Evolutionary conservation across 352 stramenopile species (phyloP).

Genomic region (Phytopythium litorale): DNA sequence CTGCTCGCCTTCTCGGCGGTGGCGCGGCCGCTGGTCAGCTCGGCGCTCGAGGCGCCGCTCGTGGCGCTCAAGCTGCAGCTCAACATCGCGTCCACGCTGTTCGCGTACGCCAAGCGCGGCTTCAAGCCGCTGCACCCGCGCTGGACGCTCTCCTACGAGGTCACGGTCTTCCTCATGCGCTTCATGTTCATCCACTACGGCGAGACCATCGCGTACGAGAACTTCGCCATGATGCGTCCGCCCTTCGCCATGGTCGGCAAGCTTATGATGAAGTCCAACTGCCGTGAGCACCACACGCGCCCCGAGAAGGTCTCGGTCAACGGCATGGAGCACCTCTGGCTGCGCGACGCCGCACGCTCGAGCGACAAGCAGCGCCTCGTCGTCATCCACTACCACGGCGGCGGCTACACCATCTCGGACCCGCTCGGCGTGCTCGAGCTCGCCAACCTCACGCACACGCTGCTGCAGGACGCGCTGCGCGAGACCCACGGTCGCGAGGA

Average conservation of each 20-base stretch:
- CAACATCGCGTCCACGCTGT: conserved; percentile 12
- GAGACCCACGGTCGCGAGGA: conserved; percentile 14
- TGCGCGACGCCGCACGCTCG: conserved; percentile 11
- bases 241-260: conserved; percentile 17
- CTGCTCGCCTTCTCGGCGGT: conserved; percentile 5
- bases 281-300: conserved; percentile 14
- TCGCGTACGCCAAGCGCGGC: conserved; percentile 8
- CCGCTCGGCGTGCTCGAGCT: conserved; percentile 19
- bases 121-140: conserved; percentile 19
- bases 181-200: conserved; percentile 26
- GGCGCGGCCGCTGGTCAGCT: conserved; percentile 10
- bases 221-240: conserved; percentile 16
- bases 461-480: conserved; percentile 17
- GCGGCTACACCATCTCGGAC: conserved; percentile 31
- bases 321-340: conserved; percentile 25
- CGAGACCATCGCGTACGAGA: conserved; percentile 16
- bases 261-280: conserved; percentile 15
- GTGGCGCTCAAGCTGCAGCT: conserved; percentile 7
- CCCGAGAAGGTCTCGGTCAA: conserved; percentile 12
- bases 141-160: conserved; percentile 30
- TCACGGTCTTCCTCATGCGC: conserved; percentile 21
- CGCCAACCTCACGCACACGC: conserved; percentile 15
- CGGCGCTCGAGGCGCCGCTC: conserved; percentile 7
- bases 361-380: conserved; percentile 19
- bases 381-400: conserved; percentile 31